A percentile compares a stretch with the other conserved stretches of the same genome.
phyloP scores from a whole-genome alignment of 768 basidiomycete genomes.

The Boletus sensibilis region DNA sequence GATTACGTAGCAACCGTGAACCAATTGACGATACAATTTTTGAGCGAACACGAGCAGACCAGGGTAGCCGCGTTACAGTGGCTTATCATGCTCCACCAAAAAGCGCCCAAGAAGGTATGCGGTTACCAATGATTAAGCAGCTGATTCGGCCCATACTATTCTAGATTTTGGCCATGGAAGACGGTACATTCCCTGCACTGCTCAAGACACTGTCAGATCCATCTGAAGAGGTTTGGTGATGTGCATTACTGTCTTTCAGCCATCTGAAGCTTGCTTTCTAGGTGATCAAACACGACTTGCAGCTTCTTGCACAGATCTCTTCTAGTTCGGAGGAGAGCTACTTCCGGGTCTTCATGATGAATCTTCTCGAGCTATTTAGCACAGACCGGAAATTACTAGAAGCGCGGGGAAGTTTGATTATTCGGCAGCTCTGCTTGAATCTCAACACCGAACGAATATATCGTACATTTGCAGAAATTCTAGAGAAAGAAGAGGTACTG shows the following conservation, averaged over 20 bases:
- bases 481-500: slow-evolving; percentile 95
- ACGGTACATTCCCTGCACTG: slow-evolving; percentile 93
- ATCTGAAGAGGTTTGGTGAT: slow-evolving; percentile 76
- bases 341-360: slow-evolving; percentile 94
- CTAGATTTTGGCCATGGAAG: slow-evolving; percentile 93
- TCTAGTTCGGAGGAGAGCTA: slow-evolving; percentile 94
- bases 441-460: slow-evolving; percentile 96
- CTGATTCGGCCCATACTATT: not conserved
- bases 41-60: slow-evolving; percentile 97
- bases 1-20: slow-evolving; percentile 93
- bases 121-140: not conserved
- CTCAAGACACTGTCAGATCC: slow-evolving; percentile 95
- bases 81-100: slow-evolving; percentile 98
- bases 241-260: not conserved
- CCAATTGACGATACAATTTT: slow-evolving; percentile 87
- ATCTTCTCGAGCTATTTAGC: slow-evolving; percentile 90
- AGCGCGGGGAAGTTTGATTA: slow-evolving; percentile 90
- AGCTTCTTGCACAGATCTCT: slow-evolving; percentile 94
- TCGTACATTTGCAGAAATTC: slow-evolving; percentile 90
- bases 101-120: slow-evolving; percentile 88
- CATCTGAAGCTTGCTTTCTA: slow-evolving; percentile 28
- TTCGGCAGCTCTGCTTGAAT: slow-evolving; percentile 90
- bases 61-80: slow-evolving; percentile 94
- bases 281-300: slow-evolving; percentile 96
- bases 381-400: slow-evolving; percentile 90